Evolutionary conservation across 257 asterid genomes (phyloP), one percentile per base, ranked within the genome.

Genomic region (Cynanchum wilfordii): DNA sequence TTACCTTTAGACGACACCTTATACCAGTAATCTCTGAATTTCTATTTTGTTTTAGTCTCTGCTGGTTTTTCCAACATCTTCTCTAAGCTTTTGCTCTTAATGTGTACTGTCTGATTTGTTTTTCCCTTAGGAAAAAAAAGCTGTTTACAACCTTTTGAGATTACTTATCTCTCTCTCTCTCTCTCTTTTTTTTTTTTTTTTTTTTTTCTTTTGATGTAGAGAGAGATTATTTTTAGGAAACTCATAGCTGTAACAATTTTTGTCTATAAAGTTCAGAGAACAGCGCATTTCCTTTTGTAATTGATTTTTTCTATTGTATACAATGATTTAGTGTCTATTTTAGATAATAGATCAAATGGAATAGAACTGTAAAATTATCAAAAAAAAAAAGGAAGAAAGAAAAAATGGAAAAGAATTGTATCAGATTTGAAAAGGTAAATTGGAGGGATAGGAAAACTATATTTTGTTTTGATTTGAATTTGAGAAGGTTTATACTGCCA

Each of bases 201-300:
- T 56, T 7, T 42, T 42, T 33, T 59, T 73, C 57, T 62, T 65
- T 74, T 13, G 52, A 8, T 47, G 30, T 20, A 10, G 20, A 45
- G 40, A 68, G 29, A 19, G 40, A 38, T 11, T 50, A 49, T 60
- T 56, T 60, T 33, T 33, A 33, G 38, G 70, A 55, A 52, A 55
- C 75, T 36, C 66, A 38, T 42, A 50, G 66, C 52, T 22, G 52
- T 50, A 33, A 47, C 74, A 51, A 64, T 59, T 58, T 77, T 77
- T 30, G 56, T 66, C 77, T 77, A 66, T 58, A 77, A 77, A 30
- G 70, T 67, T 56, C 62, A 56, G 22, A 55, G 9, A 51, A 49
- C 55, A 50, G 65, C 59, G 12, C 9, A 68, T 58, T 62, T 30
- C 13, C 11, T 11, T 40, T 47, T 56, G 27, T 56, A 20, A 29